A percentile compares a stretch with the other conserved stretches of the same genome.
Evolutionary conservation across 768 basidiomycete genomes (phyloP).

Genomic region (Tricholoma saponaceum): DNA sequence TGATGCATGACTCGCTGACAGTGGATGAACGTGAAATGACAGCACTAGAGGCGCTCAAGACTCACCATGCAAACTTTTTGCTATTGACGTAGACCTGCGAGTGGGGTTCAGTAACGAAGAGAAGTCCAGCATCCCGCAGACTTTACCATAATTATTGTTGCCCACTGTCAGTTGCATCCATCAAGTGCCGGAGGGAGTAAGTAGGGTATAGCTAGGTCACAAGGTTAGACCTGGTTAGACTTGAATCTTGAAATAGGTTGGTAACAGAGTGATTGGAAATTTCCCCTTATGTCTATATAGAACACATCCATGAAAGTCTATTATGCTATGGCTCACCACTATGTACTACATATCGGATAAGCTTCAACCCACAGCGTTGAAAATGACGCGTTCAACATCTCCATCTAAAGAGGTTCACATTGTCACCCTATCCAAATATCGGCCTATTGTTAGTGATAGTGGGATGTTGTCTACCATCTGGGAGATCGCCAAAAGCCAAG

Average conservation of each 20-base stretch:
- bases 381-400: neutral
- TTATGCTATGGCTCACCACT: no score
- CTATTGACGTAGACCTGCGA: slow-evolving; percentile 68
- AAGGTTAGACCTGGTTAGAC: neutral
- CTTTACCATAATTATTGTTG: slow-evolving; percentile 9
- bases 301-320: no score
- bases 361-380: neutral
- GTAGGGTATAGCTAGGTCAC: neutral
- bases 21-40: slow-evolving; percentile 4
- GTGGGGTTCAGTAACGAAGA: neutral
- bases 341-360: no score
- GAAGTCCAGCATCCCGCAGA: neutral
- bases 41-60: slow-evolving; percentile 2
- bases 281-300: no score
- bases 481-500: no score
- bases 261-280: no score
- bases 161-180: neutral
- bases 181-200: neutral
- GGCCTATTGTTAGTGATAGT: no score
- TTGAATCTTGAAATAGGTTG: no score
- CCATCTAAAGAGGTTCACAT: no score
- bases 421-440: no score
- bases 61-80: slow-evolving; percentile 74
- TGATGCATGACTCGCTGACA: slow-evolving; percentile 84
- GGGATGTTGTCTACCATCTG: no score